These are phyloP conservation scores for Chaetomidium leptoderma DNA, from an alignment of 495 filamentous ascomycete genomes.

Conservation along the genomic window DNA sequence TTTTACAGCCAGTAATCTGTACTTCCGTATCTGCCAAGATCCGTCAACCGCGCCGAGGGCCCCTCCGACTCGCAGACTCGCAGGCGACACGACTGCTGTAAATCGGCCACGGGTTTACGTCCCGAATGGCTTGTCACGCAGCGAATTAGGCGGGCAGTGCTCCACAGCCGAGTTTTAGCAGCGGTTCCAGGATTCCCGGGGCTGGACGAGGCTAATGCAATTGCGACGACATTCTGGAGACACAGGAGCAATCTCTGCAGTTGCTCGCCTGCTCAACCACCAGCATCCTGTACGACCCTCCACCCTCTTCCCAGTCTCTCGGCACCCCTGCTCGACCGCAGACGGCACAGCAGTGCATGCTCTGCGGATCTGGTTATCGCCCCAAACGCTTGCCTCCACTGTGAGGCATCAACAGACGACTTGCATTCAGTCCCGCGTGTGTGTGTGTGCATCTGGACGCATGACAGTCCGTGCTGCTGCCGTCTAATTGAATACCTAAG, in stretches of 20 bases:
- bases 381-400: not conserved
- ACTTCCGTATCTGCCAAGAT: slow-evolving; percentile 1
- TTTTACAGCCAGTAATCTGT: too few relatives aligned
- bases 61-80: too few relatives aligned
- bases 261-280: slow-evolving; percentile 16
- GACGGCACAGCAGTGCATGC: slow-evolving; percentile 3
- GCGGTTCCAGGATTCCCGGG: slow-evolving; percentile 15
- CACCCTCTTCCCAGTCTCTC: not conserved
- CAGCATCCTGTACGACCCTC: slow-evolving; percentile 7
- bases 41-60: not conserved
- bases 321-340: slow-evolving; percentile 6
- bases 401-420: not conserved
- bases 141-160: slow-evolving; percentile 12
- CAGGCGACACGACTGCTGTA: slow-evolving; percentile 5
- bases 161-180: slow-evolving; percentile 21
- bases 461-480: not conserved
- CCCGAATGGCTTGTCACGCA: slow-evolving; percentile 6
- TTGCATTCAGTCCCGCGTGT: slow-evolving; percentile 3
- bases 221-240: slow-evolving; percentile 21
- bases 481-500: slow-evolving; percentile 3
- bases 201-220: slow-evolving; percentile 18
- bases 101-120: slow-evolving; percentile 2
- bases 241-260: slow-evolving; percentile 24
- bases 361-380: not conserved
- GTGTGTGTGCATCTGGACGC: not conserved